Base-by-base conservation (phyloP, 306 rosid genomes). In the Hippophae rhamnoides region DNA sequence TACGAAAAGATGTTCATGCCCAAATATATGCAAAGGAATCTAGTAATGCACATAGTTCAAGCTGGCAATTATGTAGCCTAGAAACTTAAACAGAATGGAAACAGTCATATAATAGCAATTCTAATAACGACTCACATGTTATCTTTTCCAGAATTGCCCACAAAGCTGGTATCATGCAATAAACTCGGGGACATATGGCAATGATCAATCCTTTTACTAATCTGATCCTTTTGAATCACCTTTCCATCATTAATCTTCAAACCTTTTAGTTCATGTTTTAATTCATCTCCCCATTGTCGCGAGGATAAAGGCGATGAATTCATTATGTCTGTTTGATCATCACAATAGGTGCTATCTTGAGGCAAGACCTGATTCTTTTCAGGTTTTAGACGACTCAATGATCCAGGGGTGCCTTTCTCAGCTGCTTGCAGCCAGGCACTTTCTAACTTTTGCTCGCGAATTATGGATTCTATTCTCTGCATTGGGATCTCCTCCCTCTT, bases 291-390 rank as follows among this genome's bases (percentile, higher is more conserved):
- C 95, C 80, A 66, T 61, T 77, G 83, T 64, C 79, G 89, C 52
- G 97, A 80, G 69, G 90, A 68, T 63, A 76, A 68, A 42, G 76
- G 82, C 9, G 75, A 72, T 62, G 90, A 69, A 57, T 85, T 84
- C 68, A 66, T 63, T 31, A 81, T 66, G 13, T 92, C 95, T 69
- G 56, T 56, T 51, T 80, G 85, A 65, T 85, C 92, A 58, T 82
- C 71, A 13, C 72, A 78, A 66, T 52, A 78, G 54, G 68, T 64
- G 56, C 87, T 82, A 69, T 87, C 95, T 80, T 80, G 99, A 50
- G 95, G 96, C 63, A 92, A 79, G 58, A 92, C 90, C 75, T 88
- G 99, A 80, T 92, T 88, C 81, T 87, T 86, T 79, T 85, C 99
- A 1, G 95, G 96, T 76, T 84, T 88, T 74, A 77, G 65, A 61